Evolutionary conservation across 805 yeast species (phyloP), one percentile per base, ranked within the genome.

Genomic region (Wickerhamiella shivajii): DNA sequence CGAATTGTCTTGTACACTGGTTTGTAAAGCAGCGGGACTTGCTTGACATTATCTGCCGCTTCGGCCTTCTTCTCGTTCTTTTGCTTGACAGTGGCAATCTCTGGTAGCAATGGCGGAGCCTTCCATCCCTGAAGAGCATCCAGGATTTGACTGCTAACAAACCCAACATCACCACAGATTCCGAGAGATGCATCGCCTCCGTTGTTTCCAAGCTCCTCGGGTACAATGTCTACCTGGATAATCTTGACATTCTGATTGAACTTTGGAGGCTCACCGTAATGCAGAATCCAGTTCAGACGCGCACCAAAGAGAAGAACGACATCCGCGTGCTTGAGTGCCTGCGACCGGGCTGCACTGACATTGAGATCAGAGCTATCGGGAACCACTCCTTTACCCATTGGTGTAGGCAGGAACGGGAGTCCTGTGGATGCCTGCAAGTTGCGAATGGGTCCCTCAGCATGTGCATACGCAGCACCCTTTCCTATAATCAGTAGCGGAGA

Each of bases 341-440:
- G 55, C 0, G 80, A 70, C 37, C 84, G 57, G 3, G 78, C 79
- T 2, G 79, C 70, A 0, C 77, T 66, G 10, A 71, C 61, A 42
- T 75, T 75, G 20, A 61, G 47, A 0, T 44, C 45, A 24, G 55
- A 50, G 3, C 51, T 42, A 46, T 76, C 85, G 3, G 68, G 57
- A 1, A 76, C 53, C 1, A 75, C 69, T 7, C 85, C 85, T 50
- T 76, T 76, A 0, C 78, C 85, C 85, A 76, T 76, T 3, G 85
- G 83, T 0, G 84, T 75, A 7, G 84, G 80, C 31, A 76, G 46
- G 43, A 76, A 76, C 1, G 77, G 69, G 1, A 75, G 31, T 7
- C 56, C 45, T 33, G 69, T 66, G 1, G 34, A 23, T 5, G 48
- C 33, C 13, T 75, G 60, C 31, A 76, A 59, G 0, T 42, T 24